Percentiles rank a stretch among this genome's conserved stretches.
These are phyloP conservation scores for Chrysanthemum seticuspe DNA, from an alignment of 129 eudicot genomes.

Conservation along the genomic window DNA sequence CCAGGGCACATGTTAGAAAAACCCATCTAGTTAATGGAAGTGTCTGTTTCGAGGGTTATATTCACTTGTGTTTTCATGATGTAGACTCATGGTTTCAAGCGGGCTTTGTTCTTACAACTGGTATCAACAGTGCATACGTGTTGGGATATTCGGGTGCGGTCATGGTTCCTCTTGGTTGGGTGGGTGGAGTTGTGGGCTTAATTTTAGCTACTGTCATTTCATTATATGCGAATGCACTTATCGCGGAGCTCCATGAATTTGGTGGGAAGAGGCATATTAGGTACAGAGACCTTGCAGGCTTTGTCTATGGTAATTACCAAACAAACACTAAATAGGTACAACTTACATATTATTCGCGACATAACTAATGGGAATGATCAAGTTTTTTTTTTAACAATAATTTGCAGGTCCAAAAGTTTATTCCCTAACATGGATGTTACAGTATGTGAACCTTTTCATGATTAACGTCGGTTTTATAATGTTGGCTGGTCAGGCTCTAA, in stretches of 20 bases:
- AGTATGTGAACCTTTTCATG: slow-evolving; percentile 89
- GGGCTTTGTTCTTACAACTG: slow-evolving; percentile 90
- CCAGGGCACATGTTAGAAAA: too few relatives aligned
- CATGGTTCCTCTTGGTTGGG: slow-evolving; percentile 97
- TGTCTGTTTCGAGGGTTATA: slow-evolving; percentile 1
- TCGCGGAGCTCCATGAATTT: slow-evolving; percentile 80
- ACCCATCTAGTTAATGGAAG: not conserved
- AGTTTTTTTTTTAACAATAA: slow-evolving; percentile 1
- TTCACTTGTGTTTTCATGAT: slow-evolving; percentile 19
- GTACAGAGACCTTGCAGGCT: slow-evolving; percentile 96
- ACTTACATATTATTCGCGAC: slow-evolving; percentile 2
- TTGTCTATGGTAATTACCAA: slow-evolving; percentile 54
- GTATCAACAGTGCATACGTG: slow-evolving; percentile 91
- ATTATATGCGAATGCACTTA: slow-evolving; percentile 70
- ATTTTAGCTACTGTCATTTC: slow-evolving; percentile 66
- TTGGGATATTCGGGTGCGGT: slow-evolving; percentile 82
- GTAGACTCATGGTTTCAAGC: slow-evolving; percentile 98
- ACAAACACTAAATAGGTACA: not conserved
- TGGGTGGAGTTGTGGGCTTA: slow-evolving; percentile 78
- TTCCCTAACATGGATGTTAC: slow-evolving; percentile 78
- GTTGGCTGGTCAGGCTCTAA: slow-evolving; percentile 84
- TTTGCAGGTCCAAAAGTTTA: slow-evolving; percentile 72
- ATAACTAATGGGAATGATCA: slow-evolving; percentile 17
- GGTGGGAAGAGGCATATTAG: slow-evolving; percentile 95
- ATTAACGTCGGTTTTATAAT: slow-evolving; percentile 83